These are phyloP conservation scores for Pyrus communis DNA, from an alignment of 306 rosid genomes.

Conservation along the genomic window DNA sequence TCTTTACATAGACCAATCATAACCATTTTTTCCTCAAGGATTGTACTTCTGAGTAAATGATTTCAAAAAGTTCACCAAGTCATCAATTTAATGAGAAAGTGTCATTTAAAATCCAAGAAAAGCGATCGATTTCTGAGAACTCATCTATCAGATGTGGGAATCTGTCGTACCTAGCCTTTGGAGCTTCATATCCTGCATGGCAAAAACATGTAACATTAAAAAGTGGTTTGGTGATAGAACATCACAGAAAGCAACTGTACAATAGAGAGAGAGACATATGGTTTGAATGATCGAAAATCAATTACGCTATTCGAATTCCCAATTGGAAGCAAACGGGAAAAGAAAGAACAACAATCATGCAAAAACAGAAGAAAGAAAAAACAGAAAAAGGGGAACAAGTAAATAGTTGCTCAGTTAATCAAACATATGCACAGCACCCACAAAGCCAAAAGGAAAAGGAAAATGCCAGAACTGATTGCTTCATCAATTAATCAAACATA, in stretches of 20 bases:
- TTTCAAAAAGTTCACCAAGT: background rate
- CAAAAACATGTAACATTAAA: background rate
- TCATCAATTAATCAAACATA: background rate
- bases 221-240: background rate
- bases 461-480: background rate
- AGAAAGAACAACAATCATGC: background rate
- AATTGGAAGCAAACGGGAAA: background rate
- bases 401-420: background rate
- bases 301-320: background rate
- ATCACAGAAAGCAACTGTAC: background rate
- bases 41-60: background rate
- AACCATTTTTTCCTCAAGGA: background rate
- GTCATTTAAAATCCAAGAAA: background rate
- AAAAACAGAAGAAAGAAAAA: background rate
- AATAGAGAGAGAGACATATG: background rate
- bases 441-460: background rate
- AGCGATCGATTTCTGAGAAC: background rate
- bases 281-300: background rate
- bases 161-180: slow-evolving; percentile 38
- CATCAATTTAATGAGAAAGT: background rate
- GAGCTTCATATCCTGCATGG: slow-evolving; percentile 57
- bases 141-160: background rate
- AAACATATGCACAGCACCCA: background rate
- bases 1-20: background rate
- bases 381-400: background rate